Evolutionary conservation across 2,329 filamentous ascomycete genomes (phyloP).

Genomic region (Penicillium expansum): DNA sequence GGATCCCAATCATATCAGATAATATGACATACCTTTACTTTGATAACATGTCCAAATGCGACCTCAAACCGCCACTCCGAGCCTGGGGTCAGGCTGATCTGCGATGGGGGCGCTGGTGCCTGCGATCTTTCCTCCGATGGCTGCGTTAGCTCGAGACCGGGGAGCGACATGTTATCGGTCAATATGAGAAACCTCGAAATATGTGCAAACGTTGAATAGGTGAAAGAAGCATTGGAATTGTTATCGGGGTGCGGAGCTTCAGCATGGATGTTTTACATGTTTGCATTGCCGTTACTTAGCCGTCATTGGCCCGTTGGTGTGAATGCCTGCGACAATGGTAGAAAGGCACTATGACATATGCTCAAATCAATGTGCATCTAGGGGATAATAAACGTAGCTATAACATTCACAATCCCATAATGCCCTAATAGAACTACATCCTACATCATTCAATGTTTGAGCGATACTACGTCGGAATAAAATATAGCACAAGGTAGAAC

Average conservation of each 20-base stretch:
- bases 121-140: constrained; percentile 51
- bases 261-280: constrained; percentile 1
- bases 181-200: neutral
- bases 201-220: neutral
- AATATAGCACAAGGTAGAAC: too few species aligned
- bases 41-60: constrained; percentile 52
- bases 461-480: neutral
- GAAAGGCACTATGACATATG: neutral
- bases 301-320: neutral
- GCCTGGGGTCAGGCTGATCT: constrained; percentile 59
- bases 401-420: neutral
- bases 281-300: neutral
- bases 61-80: constrained; percentile 81
- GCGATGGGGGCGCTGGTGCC: constrained; percentile 40
- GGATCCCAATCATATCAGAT: neutral
- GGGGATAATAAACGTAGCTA: neutral
- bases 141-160: constrained; percentile 67
- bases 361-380: neutral
- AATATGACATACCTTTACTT: constrained; percentile 49
- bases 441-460: neutral
- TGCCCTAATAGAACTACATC: neutral
- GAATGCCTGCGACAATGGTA: neutral
- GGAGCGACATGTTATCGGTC: constrained; percentile 63
- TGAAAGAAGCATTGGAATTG: neutral
- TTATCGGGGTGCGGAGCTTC: constrained; percentile 2